Evolutionary conservation across 176 grass and related monocot genomes (phyloP).

Genomic region (Dactylis glomerata): DNA sequence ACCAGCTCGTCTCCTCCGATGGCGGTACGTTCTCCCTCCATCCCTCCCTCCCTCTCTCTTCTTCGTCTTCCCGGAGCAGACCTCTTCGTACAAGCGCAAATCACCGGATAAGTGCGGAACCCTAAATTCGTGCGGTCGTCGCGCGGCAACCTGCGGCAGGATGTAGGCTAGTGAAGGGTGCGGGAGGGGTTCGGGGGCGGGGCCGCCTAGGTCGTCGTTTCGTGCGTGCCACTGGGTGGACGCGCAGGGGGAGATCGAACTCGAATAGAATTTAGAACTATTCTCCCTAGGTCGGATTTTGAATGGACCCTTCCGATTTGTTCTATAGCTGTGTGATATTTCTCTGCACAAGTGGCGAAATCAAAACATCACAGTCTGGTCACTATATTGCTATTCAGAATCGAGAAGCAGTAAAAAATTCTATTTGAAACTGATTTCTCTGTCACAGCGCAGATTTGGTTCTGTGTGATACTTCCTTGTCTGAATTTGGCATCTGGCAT

Average conservation of each 20-base stretch:
- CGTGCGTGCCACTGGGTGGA: background rate
- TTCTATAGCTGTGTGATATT: background rate
- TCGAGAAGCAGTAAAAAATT: no score
- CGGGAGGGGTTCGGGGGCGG: background rate
- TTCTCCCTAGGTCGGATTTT: background rate
- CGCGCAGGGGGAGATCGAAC: background rate
- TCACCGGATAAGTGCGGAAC: background rate
- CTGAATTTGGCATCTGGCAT: background rate
- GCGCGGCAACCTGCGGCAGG: background rate
- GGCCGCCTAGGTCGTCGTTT: background rate
- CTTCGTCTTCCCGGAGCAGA: background rate
- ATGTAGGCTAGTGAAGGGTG: background rate
- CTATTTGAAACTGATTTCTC: background rate
- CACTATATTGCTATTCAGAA: background rate
- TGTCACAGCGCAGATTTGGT: no score
- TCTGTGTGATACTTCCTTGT: background rate
- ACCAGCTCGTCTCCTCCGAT: slow-evolving; percentile 9
- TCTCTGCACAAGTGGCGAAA: background rate
- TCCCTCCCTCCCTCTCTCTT: background rate
- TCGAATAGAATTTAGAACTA: background rate
- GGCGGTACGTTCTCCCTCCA: slow-evolving; percentile 24
- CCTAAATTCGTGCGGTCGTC: background rate
- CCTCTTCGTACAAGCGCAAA: no score
- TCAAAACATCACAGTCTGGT: background rate
- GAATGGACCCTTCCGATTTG: no score